A percentile compares a stretch with the other conserved stretches of the same genome.
phyloP scores from a whole-genome alignment of 2,329 filamentous ascomycete genomes.

The Metarhizium guizhouense region DNA sequence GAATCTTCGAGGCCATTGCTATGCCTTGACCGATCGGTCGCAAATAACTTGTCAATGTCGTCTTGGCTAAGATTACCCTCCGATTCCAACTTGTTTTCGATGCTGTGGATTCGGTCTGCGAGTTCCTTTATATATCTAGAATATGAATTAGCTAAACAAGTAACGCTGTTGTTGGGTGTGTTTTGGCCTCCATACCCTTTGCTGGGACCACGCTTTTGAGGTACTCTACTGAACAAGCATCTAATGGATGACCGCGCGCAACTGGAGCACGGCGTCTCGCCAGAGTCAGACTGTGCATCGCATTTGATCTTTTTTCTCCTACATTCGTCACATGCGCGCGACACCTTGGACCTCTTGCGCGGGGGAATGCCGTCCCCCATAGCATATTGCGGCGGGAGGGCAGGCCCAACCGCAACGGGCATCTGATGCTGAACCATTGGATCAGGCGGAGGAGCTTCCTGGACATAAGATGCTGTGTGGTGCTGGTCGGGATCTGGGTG shows the following conservation, averaged over 20 bases:
- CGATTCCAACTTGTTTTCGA: conserved; percentile 67
- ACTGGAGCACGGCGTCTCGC: conserved; percentile 68
- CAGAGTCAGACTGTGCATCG: conserved; percentile 67
- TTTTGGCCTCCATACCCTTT: conserved; percentile 55
- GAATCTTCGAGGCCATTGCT: conserved; percentile 20
- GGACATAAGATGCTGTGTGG: conserved; percentile 26
- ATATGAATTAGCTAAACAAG: conserved; percentile 5
- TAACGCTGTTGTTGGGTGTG: not conserved
- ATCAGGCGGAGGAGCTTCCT: conserved; percentile 27
- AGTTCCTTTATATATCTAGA: conserved; percentile 81
- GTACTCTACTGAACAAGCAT: conserved; percentile 79
- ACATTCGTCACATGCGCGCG: conserved; percentile 82
- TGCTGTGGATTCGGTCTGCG: conserved; percentile 71
- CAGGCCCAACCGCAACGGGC: conserved; percentile 26
- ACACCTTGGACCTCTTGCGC: conserved; percentile 76
- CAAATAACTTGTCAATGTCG: conserved; percentile 34
- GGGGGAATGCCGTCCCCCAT: conserved; percentile 54
- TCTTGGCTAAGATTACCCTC: conserved; percentile 35
- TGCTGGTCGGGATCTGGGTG: conserved; percentile 33
- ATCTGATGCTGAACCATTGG: conserved; percentile 27
- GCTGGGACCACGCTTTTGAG: conserved; percentile 80
- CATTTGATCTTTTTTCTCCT: conserved; percentile 85
- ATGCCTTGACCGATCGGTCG: conserved; percentile 22
- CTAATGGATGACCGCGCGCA: conserved; percentile 67
- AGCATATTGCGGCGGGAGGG: conserved; percentile 28